Evolutionary conservation across 2,329 filamentous ascomycete genomes (phyloP).

Genomic region (Catunica adiposa): DNA sequence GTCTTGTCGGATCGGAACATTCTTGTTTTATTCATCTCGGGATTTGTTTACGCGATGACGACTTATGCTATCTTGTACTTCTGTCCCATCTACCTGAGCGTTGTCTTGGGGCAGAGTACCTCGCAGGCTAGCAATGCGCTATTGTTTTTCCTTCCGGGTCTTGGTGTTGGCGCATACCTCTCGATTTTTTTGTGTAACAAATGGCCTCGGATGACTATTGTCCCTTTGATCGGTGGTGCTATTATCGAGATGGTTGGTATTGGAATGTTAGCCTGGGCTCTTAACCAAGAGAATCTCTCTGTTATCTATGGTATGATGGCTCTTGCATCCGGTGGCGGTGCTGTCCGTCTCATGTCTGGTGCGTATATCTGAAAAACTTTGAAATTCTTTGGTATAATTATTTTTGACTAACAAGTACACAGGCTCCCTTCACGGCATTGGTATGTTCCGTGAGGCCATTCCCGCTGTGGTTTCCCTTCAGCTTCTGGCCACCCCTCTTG

Average conservation of each 20-base stretch:
- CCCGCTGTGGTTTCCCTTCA: constrained; percentile 43
- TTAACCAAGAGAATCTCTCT: constrained; percentile 30
- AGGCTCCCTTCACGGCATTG: constrained; percentile 43
- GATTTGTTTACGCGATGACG: constrained; percentile 41
- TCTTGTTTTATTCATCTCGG: constrained; percentile 43
- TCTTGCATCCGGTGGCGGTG: constrained; percentile 44
- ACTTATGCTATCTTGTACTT: constrained; percentile 46
- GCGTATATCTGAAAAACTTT: constrained; percentile 2
- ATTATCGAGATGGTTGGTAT: constrained; percentile 42
- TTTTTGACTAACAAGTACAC: constrained; percentile 1
- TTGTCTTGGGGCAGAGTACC: constrained; percentile 37
- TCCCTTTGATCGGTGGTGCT: constrained; percentile 38
- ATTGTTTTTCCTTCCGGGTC: constrained; percentile 46
- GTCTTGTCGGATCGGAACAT: constrained; percentile 42
- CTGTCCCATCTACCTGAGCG: constrained; percentile 49
- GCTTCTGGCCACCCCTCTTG: constrained; percentile 42
- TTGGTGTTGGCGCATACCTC: constrained; percentile 39
- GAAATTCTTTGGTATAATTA: neutral
- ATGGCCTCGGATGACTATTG: constrained; percentile 45
- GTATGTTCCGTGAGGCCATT: constrained; percentile 40
- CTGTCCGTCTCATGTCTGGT: constrained; percentile 46
- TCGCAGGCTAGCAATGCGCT: constrained; percentile 39
- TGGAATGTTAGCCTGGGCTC: constrained; percentile 39
- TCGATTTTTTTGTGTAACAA: constrained; percentile 44
- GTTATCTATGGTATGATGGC: constrained; percentile 51